These are phyloP conservation scores for Cyberlindnera amylophila DNA, from an alignment of 805 yeast species.

Conservation along the genomic window DNA sequence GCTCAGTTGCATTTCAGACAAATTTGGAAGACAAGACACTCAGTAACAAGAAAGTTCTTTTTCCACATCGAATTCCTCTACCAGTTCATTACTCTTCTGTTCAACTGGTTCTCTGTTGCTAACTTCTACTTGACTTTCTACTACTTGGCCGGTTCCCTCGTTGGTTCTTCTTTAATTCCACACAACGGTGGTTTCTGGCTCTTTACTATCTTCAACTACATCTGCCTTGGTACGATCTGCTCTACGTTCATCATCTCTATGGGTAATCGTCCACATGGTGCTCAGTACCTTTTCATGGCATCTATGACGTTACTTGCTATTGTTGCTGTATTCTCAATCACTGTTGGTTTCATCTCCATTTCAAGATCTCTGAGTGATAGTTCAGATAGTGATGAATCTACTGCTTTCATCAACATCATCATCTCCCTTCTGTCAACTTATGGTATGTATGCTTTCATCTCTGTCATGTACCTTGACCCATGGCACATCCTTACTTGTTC, in stretches of 20 bases:
- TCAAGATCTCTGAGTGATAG: constrained; percentile 42
- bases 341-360: constrained; percentile 81
- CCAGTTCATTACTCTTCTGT: constrained; percentile 73
- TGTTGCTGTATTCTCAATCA: constrained; percentile 77
- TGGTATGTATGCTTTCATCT: constrained; percentile 81
- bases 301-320: constrained; percentile 70
- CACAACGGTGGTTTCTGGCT: constrained; percentile 76
- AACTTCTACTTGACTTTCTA: constrained; percentile 91
- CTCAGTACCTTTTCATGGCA: constrained; percentile 68
- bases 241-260: constrained; percentile 89
- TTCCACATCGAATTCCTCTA: constrained; percentile 86
- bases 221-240: constrained; percentile 76
- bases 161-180: constrained; percentile 45
- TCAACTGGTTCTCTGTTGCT: constrained; percentile 89
- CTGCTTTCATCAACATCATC: constrained; percentile 69
- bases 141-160: constrained; percentile 85
- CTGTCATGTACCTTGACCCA: constrained; percentile 85
- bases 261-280: constrained; percentile 98
- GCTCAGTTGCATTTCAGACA: constrained; percentile 81
- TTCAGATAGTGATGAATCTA: constrained; percentile 31
- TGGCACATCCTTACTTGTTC: constrained; percentile 94
- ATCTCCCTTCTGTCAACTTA: constrained; percentile 87
- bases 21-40: constrained; percentile 88
- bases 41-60: constrained; percentile 70
- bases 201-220: constrained; percentile 81